Evolutionary conservation across 495 filamentous ascomycete species (phyloP).

Genomic region (Paragyromitra xinjiangensis): DNA sequence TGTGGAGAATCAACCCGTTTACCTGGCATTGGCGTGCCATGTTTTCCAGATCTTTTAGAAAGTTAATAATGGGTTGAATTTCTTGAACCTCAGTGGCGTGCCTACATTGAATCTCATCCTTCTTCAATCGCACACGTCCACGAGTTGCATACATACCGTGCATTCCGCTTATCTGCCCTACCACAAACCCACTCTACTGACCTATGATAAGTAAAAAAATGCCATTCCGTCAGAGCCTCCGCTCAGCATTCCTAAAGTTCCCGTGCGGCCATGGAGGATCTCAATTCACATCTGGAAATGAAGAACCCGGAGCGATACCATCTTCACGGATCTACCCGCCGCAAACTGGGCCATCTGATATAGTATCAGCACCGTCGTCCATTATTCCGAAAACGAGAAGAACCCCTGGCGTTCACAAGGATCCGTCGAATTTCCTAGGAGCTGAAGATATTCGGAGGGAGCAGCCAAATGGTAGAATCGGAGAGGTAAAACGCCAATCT

Average conservation of each 20-base stretch:
- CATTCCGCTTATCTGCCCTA: neutral
- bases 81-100: conserved; percentile 11
- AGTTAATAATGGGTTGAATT: neutral
- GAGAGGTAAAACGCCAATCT: neutral
- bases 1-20: conserved; percentile 7
- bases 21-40: conserved; percentile 16
- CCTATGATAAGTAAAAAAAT: conserved; percentile 14
- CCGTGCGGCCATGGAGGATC: conserved; percentile 42
- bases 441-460: neutral
- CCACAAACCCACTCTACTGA: neutral
- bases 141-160: conserved; percentile 5
- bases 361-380: neutral
- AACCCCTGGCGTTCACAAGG: conserved; percentile 11
- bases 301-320: neutral
- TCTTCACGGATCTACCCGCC: conserved; percentile 24
- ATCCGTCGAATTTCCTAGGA: neutral
- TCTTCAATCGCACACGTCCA: conserved; percentile 3
- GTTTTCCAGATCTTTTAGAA: neutral
- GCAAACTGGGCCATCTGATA: conserved; percentile 7
- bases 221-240: conserved; percentile 33
- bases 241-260: conserved; percentile 33
- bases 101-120: neutral
- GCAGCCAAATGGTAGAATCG: neutral
- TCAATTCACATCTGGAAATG: conserved; percentile 17
- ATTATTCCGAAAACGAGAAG: conserved; percentile 7